Conservation (phyloP, 192 early-diverging fungal species). For the Jimgerdemannia lactiflua region DNA sequence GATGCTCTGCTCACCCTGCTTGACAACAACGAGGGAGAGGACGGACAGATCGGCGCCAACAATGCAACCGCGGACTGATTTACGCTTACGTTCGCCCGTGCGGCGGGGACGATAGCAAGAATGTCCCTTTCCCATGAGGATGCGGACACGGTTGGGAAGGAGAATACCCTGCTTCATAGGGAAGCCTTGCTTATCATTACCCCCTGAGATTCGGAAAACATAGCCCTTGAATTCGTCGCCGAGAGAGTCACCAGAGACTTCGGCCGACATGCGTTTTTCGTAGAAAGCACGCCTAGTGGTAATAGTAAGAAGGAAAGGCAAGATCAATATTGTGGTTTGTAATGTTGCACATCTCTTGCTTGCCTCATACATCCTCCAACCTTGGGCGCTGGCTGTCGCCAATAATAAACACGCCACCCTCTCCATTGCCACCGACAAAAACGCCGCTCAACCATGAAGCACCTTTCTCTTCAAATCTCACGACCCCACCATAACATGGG, state of each 20-base stretch:
- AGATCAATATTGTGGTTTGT: neutral
- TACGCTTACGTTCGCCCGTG: slow-evolving; percentile 97
- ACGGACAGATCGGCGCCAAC: slow-evolving; percentile 92
- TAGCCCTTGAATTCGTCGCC: slow-evolving; percentile 99
- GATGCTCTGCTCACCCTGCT: slow-evolving; percentile 96
- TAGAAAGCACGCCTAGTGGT: slow-evolving; percentile 85
- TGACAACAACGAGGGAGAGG: slow-evolving; percentile 92
- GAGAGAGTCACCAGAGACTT: slow-evolving; percentile 93
- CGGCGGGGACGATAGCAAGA: slow-evolving; percentile 98
- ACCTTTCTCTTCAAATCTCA: too few species aligned
- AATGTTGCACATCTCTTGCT: neutral
- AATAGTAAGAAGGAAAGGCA: neutral
- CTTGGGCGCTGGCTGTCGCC: too few species aligned
- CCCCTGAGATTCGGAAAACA: slow-evolving; percentile 98
- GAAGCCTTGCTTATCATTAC: slow-evolving; percentile 99
- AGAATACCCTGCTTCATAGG: slow-evolving; percentile 99
- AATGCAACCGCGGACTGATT: slow-evolving; percentile 99
- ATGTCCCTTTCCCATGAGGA: slow-evolving; percentile 90
- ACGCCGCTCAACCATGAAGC: too few species aligned
- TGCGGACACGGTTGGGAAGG: slow-evolving; percentile 69
- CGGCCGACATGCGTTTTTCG: slow-evolving; percentile 96
- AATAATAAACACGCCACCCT: too few species aligned
- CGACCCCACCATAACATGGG: too few species aligned
- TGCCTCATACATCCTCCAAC: neutral
- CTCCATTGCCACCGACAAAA: too few species aligned